Percentiles rank a stretch among this genome's conserved stretches.
These are phyloP conservation scores for Thielaviopsis populi DNA, from an alignment of 2,329 filamentous ascomycete genomes.

Conservation along the genomic window DNA sequence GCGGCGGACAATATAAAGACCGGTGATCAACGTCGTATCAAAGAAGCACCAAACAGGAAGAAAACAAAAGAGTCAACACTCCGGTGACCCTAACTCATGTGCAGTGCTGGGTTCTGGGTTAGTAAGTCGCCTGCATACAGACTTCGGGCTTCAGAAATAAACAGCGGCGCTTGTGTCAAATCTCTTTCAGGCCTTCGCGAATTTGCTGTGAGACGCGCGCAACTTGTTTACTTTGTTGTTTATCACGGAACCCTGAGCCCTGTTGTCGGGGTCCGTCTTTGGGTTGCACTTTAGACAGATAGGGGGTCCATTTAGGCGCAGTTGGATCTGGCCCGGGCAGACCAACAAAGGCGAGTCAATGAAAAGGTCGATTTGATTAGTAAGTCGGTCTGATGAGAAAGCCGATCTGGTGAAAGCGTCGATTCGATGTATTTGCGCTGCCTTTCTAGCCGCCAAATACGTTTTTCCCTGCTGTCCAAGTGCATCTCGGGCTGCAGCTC, in stretches of 20 bases:
- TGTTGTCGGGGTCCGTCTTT: not conserved
- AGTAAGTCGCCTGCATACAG: not conserved
- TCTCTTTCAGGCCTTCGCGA: conserved; percentile 6
- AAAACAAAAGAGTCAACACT: not conserved
- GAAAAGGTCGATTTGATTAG: too few relatives aligned
- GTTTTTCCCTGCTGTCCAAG: too few relatives aligned
- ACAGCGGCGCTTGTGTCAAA: not conserved
- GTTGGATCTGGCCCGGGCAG: too few relatives aligned
- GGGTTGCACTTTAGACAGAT: not conserved
- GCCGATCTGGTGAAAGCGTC: too few relatives aligned
- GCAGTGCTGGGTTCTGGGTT: not conserved
- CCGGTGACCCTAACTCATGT: not conserved
- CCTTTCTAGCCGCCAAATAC: too few relatives aligned
- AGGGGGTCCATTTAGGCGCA: not conserved
- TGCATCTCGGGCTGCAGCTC: too few relatives aligned
- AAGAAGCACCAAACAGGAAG: not conserved
- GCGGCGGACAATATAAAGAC: too few relatives aligned
- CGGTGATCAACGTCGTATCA: not conserved
- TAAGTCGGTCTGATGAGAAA: too few relatives aligned
- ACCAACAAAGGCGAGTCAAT: too few relatives aligned
- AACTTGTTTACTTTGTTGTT: conserved; percentile 15
- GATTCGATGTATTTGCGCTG: too few relatives aligned
- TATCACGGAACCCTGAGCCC: not conserved
- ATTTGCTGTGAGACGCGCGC: conserved; percentile 12
- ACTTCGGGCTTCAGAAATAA: not conserved